Conservation (phyloP, 495 filamentous ascomycete genomes). For the Evansstolkia leycettana region DNA sequence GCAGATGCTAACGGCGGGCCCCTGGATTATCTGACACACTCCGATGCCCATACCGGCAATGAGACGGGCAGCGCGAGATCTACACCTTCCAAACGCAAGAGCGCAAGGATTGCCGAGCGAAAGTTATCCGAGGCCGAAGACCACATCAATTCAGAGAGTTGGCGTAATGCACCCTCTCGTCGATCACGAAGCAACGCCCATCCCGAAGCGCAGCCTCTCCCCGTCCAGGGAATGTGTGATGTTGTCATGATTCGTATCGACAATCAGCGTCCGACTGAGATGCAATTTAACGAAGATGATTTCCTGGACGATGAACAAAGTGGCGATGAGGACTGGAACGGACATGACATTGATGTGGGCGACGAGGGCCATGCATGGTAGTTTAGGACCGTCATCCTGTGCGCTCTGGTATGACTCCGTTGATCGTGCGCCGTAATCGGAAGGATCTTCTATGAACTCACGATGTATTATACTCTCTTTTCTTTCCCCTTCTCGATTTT, state of each 20-base stretch:
- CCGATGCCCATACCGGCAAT: constrained; percentile 1
- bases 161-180: background rate
- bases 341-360: constrained; percentile 20
- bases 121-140: constrained; percentile 13
- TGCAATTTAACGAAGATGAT: constrained; percentile 61
- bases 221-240: constrained; percentile 68
- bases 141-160: background rate
- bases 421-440: no score
- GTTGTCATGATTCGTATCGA: constrained; percentile 71
- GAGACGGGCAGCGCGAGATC: constrained; percentile 6
- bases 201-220: constrained; percentile 12
- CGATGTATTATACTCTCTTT: background rate
- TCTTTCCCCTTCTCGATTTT: background rate
- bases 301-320: constrained; percentile 62
- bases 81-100: constrained; percentile 27
- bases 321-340: constrained; percentile 73
- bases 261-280: constrained; percentile 65
- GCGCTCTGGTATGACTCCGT: no score
- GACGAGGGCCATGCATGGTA: constrained; percentile 19
- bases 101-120: constrained; percentile 24
- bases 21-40: constrained; percentile 1
- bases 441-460: constrained; percentile 2
- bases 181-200: background rate
- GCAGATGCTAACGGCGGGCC: background rate
- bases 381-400: no score